These are phyloP conservation scores for Jimgerdemannia flammicorona DNA, from an alignment of 192 early-diverging fungal genomes.

Conservation along the genomic window DNA sequence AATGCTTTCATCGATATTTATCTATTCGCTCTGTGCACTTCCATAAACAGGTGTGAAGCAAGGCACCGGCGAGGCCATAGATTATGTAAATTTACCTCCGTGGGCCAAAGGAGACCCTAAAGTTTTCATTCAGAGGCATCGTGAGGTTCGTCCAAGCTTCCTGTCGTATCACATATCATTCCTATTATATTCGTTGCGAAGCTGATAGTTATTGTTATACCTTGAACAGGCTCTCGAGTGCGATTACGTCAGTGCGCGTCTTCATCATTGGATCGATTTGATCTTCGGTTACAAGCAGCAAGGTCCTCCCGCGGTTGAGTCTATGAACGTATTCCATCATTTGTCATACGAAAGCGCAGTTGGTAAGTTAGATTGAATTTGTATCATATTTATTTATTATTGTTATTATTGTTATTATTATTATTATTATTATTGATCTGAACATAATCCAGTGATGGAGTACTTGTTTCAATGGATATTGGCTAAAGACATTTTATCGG, in stretches of 20 bases:
- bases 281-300: constrained; percentile 97
- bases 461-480: not conserved
- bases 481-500: not conserved
- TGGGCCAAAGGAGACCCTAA: constrained; percentile 77
- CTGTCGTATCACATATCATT: not conserved
- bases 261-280: constrained; percentile 95
- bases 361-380: constrained; percentile 17
- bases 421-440: too few species aligned
- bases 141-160: constrained; percentile 44
- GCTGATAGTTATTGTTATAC: not conserved
- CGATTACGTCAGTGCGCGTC: constrained; percentile 82
- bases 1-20: constrained; percentile 2
- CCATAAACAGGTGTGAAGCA: constrained; percentile 32
- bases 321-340: constrained; percentile 95
- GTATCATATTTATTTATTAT: too few species aligned
- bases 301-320: constrained; percentile 77
- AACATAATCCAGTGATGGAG: too few species aligned
- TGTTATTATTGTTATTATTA: too few species aligned
- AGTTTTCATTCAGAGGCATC: constrained; percentile 75
- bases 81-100: constrained; percentile 76
- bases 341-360: constrained; percentile 96
- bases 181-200: constrained; percentile 12
- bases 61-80: constrained; percentile 60
- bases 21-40: constrained; percentile 5
- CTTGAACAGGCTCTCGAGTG: constrained; percentile 60